Percentiles rank a stretch among this genome's conserved stretches.
These are phyloP conservation scores for Acanthamoeba polyphaga DNA, from an alignment of 208 protist species.

Conservation along the genomic window DNA sequence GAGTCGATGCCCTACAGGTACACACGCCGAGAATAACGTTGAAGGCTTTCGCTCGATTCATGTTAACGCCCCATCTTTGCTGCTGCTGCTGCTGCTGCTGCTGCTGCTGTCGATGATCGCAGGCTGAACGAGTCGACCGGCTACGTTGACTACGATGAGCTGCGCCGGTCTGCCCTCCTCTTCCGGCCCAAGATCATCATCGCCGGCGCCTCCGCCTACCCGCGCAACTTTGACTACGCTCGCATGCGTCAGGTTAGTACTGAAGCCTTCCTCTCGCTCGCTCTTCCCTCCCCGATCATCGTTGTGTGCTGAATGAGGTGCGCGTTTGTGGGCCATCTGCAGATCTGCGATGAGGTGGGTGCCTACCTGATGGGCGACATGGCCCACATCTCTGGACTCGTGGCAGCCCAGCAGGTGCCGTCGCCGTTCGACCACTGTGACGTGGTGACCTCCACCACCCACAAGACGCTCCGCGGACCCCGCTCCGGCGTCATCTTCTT, in stretches of 20 bases:
- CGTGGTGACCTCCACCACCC: conserved; percentile 89
- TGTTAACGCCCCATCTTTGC: neutral
- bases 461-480: conserved; percentile 89
- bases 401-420: conserved; percentile 82
- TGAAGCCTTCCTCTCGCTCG: neutral
- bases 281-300: neutral
- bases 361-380: conserved; percentile 86
- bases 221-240: conserved; percentile 85
- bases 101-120: neutral
- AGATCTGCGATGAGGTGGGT: conserved; percentile 83
- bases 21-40: conserved; percentile 64
- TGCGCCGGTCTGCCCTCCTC: conserved; percentile 78
- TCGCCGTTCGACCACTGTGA: conserved; percentile 87
- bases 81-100: neutral
- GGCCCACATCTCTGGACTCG: conserved; percentile 88
- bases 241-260: conserved; percentile 78
- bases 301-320: neutral
- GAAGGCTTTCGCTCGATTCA: neutral
- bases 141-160: conserved; percentile 87
- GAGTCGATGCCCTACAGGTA: conserved; percentile 86
- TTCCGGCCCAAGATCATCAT: conserved; percentile 88
- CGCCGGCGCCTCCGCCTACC: conserved; percentile 87
- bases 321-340: neutral
- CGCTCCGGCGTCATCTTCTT: conserved; percentile 87
- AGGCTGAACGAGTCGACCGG: conserved; percentile 84